phyloP scores from a whole-genome alignment of 1,139 yeast species.

The Suhomyces panamericanus region DNA sequence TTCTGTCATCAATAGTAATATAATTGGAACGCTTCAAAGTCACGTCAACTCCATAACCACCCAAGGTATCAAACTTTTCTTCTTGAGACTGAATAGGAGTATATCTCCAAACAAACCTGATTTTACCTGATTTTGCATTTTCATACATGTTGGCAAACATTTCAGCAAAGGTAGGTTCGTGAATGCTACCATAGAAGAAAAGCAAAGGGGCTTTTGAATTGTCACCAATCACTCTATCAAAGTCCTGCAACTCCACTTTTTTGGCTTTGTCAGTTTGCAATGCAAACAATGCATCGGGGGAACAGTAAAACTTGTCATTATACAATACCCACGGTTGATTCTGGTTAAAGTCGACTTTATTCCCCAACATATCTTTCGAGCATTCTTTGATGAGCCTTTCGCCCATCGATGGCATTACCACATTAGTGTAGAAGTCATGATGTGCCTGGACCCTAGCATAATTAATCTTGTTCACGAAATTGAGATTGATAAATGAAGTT shows the following conservation, averaged over 20 bases:
- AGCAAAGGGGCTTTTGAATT: slow-evolving; percentile 41
- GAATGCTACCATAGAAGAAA: slow-evolving; percentile 53
- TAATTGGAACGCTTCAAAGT: slow-evolving; percentile 65
- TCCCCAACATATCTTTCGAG: slow-evolving; percentile 39
- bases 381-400: slow-evolving; percentile 26
- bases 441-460: slow-evolving; percentile 69
- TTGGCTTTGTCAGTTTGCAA: slow-evolving; percentile 45
- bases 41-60: slow-evolving; percentile 70
- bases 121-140: slow-evolving; percentile 63
- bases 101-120: slow-evolving; percentile 77
- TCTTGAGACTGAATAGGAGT: slow-evolving; percentile 31
- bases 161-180: slow-evolving; percentile 46
- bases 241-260: slow-evolving; percentile 33
- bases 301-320: slow-evolving; percentile 59
- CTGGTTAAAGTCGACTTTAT: slow-evolving; percentile 18
- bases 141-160: slow-evolving; percentile 62
- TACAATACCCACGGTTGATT: slow-evolving; percentile 50
- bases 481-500: slow-evolving; percentile 45
- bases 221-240: slow-evolving; percentile 62
- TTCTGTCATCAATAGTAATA: slow-evolving; percentile 61
- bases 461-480: slow-evolving; percentile 51
- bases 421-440: slow-evolving; percentile 48
- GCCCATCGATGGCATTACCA: slow-evolving; percentile 25
- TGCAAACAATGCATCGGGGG: slow-evolving; percentile 68
- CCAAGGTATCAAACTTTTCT: slow-evolving; percentile 33